Base-by-base conservation (phyloP, 2,329 filamentous ascomycete species). In the Penicillium sp. region DNA sequence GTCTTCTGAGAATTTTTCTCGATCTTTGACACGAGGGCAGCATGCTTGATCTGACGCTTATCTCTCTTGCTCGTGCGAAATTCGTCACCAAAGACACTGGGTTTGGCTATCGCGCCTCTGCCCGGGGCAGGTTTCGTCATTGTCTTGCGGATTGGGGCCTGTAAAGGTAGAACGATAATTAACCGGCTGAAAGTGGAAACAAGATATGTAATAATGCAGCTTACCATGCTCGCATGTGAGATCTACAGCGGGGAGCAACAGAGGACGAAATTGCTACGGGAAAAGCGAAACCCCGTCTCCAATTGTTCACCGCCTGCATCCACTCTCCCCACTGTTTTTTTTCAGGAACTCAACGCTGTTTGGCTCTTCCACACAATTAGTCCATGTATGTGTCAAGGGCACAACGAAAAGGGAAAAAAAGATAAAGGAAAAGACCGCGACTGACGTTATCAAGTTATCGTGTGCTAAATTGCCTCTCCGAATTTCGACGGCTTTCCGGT, bases 11-110 rank as follows among this genome's bases (percentile, higher is more conserved):
- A 64, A 6, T 75, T 71, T 57, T 89, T 88, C 57, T 82, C 74
- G 61, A 95, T 85, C 55, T 83, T 85, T 19, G 82, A 84, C 26
- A 95, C 75, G 57, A 97, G 88, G 13, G 83, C 72, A 0, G 85
- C 85, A 75, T 88, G 88, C 65, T 89, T 90, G 61, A 94, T 87
- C 31, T 77, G 73, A 22, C 84, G 85, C 74, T 91, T 95, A 73
- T 94, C 87, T 64, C 80, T 83, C 71, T 96, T 97, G 55, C 78
- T 82, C 48, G 82, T 78, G 53, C 82, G 73, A 69, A 91, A 90
- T 6, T 68, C 65, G 46, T 70, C 61, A 38, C 61, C 53, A 44
- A 68, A 64, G 12, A 45, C 37, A 37, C n/a, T 40, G 12, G 41
- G 33, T 32, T 45, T 39, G 28, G 34, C 28, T 47, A 58, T 32